Evolutionary conservation across 2,329 filamentous ascomycete genomes (phyloP).

Genomic region (Fusarium bulbicola): DNA sequence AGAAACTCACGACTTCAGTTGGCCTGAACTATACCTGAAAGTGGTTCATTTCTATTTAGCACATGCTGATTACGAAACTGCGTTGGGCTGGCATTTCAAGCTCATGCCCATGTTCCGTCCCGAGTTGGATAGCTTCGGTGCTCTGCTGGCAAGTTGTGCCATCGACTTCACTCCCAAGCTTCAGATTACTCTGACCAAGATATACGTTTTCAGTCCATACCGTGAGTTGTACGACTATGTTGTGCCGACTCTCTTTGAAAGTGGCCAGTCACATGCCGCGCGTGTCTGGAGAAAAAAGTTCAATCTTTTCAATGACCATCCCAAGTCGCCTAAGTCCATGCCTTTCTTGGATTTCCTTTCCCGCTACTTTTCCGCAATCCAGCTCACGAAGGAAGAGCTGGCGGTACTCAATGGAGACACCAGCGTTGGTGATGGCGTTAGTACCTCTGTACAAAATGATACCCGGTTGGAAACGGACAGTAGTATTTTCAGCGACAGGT

Average conservation of each 20-base stretch:
- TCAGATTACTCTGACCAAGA: constrained; percentile 52
- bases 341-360: constrained; percentile 60
- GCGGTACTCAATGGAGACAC: constrained; percentile 19
- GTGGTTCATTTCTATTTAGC: constrained; percentile 55
- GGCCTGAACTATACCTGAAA: constrained; percentile 62
- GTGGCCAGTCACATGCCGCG: constrained; percentile 56
- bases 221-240: constrained; percentile 60
- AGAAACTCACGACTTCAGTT: constrained; percentile 50
- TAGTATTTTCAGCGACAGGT: constrained; percentile 52
- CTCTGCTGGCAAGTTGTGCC: constrained; percentile 56
- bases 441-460: background rate
- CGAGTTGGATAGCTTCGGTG: constrained; percentile 51
- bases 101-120: constrained; percentile 56
- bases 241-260: constrained; percentile 60
- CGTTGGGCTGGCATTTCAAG: constrained; percentile 58
- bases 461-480: background rate
- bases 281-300: constrained; percentile 58
- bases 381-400: constrained; percentile 51
- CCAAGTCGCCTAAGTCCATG: constrained; percentile 51
- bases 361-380: constrained; percentile 55
- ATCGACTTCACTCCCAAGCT: constrained; percentile 48
- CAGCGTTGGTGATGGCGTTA: background rate
- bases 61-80: constrained; percentile 49
- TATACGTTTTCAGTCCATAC: constrained; percentile 57
- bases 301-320: constrained; percentile 53